These are phyloP conservation scores for Calendula officinalis DNA, from an alignment of 129 eudicot genomes.

Conservation along the genomic window DNA sequence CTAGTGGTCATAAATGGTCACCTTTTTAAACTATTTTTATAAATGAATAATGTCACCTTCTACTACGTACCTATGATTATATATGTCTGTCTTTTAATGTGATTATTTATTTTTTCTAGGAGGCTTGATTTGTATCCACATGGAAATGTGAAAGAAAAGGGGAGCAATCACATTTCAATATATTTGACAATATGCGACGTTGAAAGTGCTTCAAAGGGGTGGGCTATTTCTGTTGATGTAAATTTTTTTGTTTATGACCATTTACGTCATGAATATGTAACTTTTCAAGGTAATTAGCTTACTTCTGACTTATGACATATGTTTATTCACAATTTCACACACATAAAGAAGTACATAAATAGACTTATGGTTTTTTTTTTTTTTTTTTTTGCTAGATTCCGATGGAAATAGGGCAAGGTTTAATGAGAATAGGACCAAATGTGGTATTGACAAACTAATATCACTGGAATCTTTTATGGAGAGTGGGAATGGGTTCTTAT, in stretches of 20 bases:
- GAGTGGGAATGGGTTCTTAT: constrained; percentile 17
- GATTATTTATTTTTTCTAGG: constrained; percentile 3
- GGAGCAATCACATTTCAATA: constrained; percentile 5
- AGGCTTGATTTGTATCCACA: constrained; percentile 22
- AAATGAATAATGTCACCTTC: too few species aligned
- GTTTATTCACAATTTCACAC: too few species aligned
- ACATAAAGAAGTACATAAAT: too few species aligned
- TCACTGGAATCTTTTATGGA: constrained; percentile 20
- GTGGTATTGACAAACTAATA: constrained; percentile 34
- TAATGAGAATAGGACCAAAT: background rate
- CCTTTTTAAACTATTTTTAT: background rate
- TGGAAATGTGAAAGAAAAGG: background rate
- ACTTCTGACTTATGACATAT: background rate
- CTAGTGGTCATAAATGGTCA: constrained; percentile 35
- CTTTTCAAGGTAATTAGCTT: constrained; percentile 17
- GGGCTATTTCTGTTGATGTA: constrained; percentile 10
- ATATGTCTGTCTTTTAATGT: too few species aligned
- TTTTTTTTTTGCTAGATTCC: too few species aligned
- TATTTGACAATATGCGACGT: constrained; percentile 12
- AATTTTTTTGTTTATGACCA: constrained; percentile 19
- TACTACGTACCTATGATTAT: too few species aligned
- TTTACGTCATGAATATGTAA: background rate
- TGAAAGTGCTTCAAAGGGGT: background rate
- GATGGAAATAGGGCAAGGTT: constrained; percentile 22
- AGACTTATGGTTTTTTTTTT: too few species aligned